Base-by-base conservation (phyloP, 2,329 filamentous ascomycete species). In the Metarhizium album region DNA sequence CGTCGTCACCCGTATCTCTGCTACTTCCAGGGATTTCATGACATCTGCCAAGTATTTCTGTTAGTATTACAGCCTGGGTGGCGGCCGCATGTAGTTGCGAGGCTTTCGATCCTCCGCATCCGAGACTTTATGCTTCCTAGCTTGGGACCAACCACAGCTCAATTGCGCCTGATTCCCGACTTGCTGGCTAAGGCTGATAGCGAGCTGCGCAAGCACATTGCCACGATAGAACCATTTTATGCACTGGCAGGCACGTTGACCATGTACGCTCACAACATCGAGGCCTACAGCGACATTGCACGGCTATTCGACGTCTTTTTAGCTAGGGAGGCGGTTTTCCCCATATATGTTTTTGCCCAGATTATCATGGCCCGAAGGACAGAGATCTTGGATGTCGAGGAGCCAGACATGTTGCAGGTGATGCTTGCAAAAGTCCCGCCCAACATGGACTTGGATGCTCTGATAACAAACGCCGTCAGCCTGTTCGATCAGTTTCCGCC, bases 21-120 rank as follows among this genome's bases (percentile, higher is more conserved):
- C 72, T 98, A 98, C 70, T 98, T 98, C 67, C 93, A 98, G 71
- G 93, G 93, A 64, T 98, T 94, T 66, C 93, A 98, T 68, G 93
- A 98, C 70, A 97, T 98, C 62, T 93, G 88, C 59, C 94, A 98
- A 70, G 93, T 98, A 23, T 78, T 98, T 53, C 79, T 97, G 40
- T 78, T 98, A 14, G 90, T 96, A 11, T 75, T 98, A 3, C 84
- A 84, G 0, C 70, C 80, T 9, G 62, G 74, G 22, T 65, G 74
- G 49, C 83, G 87, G 16, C 73, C 77, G 18, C 67, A 74, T 6
- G 81, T 84, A 16, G 80, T 94, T 31, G 78, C 86, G 33, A 85
- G 87, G n/a, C 81, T 98, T 52, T 95, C 90, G 3, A 75, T 90
- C 31, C 78, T 97, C 43, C 86, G 90, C 49, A 96, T 98, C 64